Evolutionary conservation across 805 yeast species (phyloP).

Genomic region (Candida succiphila): DNA sequence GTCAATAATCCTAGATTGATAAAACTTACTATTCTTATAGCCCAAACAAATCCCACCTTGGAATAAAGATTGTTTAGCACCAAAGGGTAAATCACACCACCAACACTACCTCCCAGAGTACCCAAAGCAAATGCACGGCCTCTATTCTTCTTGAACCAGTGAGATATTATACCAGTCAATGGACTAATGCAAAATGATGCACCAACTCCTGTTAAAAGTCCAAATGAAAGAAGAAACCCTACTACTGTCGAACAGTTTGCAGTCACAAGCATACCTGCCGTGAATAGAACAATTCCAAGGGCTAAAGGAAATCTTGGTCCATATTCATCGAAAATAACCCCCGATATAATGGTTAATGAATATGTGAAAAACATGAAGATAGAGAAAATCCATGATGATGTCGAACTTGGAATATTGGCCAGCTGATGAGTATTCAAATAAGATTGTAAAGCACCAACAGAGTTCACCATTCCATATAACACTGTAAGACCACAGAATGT

Average conservation of each 20-base stretch:
- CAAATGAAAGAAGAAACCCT: constrained; percentile 32
- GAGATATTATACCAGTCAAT: constrained; percentile 33
- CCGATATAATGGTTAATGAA: constrained; percentile 39
- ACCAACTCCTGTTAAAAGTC: constrained; percentile 29
- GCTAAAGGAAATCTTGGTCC: constrained; percentile 36
- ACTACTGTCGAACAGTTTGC: constrained; percentile 31
- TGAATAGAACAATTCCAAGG: constrained; percentile 29
- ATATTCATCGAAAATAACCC: constrained; percentile 45
- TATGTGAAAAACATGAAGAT: constrained; percentile 40
- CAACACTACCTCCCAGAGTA: constrained; percentile 52
- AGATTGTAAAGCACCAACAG: constrained; percentile 54
- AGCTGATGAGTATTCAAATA: constrained; percentile 49
- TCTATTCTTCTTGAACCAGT: constrained; percentile 32
- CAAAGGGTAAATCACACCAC: constrained; percentile 55
- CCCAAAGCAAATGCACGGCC: constrained; percentile 24
- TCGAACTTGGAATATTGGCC: constrained; percentile 30
- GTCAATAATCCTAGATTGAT: constrained; percentile 12
- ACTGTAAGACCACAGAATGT: constrained; percentile 46
- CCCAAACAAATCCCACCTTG: constrained; percentile 49
- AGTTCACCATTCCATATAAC: constrained; percentile 45
- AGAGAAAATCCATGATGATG: constrained; percentile 59
- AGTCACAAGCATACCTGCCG: constrained; percentile 40
- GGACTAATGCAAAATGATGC: constrained; percentile 35
- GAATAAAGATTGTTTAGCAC: constrained; percentile 34
- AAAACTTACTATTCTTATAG: constrained; percentile 40